These are phyloP conservation scores for Penicillium desertorum DNA, from an alignment of 495 filamentous ascomycete genomes.

Conservation along the genomic window DNA sequence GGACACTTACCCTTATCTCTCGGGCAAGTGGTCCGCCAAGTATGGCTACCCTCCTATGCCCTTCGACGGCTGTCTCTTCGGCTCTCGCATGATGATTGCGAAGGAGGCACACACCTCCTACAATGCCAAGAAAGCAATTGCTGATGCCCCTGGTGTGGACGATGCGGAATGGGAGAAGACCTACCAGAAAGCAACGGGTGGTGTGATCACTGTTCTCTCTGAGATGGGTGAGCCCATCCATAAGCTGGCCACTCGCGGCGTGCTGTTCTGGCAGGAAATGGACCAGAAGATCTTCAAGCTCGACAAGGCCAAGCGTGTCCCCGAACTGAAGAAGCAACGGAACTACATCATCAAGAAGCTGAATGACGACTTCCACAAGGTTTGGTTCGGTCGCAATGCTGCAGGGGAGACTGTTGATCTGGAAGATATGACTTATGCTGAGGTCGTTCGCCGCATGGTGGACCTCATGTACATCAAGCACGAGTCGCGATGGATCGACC, in stretches of 20 bases:
- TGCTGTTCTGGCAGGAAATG: constrained; percentile 96
- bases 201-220: constrained; percentile 93
- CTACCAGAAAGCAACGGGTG: constrained; percentile 87
- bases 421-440: constrained; percentile 96
- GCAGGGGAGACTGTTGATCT: constrained; percentile 78
- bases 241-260: constrained; percentile 93
- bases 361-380: constrained; percentile 97
- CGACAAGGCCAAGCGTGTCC: constrained; percentile 88
- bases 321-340: constrained; percentile 86
- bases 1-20: constrained; percentile 50
- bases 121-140: constrained; percentile 93
- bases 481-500: constrained; percentile 91
- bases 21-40: constrained; percentile 43
- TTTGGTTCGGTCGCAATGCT: constrained; percentile 94
- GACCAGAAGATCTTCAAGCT: constrained; percentile 96
- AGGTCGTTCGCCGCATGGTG: constrained; percentile 91
- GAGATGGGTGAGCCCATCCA: constrained; percentile 99
- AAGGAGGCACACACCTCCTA: constrained; percentile 86
- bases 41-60: constrained; percentile 48
- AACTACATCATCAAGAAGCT: constrained; percentile 97
- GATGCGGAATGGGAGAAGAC: constrained; percentile 95
- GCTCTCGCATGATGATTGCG: constrained; percentile 52
- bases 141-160: constrained; percentile 83
- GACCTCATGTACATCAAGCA: constrained; percentile 96
- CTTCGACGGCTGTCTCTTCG: constrained; percentile 50